Evolutionary conservation across 306 rosid species (phyloP).

Genomic region (Hippophae tibetana): DNA sequence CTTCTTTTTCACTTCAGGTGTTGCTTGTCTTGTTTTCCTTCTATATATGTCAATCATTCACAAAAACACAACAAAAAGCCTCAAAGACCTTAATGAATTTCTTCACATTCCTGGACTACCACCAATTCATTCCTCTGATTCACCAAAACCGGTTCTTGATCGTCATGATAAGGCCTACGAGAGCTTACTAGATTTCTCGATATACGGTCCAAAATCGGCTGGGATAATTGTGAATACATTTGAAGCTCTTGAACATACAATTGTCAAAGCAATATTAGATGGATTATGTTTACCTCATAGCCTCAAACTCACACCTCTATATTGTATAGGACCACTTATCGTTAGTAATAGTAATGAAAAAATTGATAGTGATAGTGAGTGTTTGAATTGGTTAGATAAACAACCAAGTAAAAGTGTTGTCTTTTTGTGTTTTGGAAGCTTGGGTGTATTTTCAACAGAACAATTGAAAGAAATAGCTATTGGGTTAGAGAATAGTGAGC

Average conservation of each 20-base stretch:
- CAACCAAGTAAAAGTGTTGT: constrained; percentile 52
- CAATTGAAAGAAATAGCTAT: constrained; percentile 40
- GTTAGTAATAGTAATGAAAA: background rate
- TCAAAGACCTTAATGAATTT: constrained; percentile 10
- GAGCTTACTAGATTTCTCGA: background rate
- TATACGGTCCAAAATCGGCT: constrained; percentile 9
- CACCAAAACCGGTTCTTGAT: constrained; percentile 19
- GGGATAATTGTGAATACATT: constrained; percentile 35
- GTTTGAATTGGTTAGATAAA: constrained; percentile 40
- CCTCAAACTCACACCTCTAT: constrained; percentile 17
- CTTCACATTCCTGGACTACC: constrained; percentile 25
- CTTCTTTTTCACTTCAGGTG: constrained; percentile 29
- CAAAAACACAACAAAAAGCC: constrained; percentile 6
- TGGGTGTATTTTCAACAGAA: constrained; percentile 29
- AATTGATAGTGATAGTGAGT: constrained; percentile 14
- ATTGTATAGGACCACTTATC: constrained; percentile 36
- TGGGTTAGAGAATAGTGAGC: constrained; percentile 50
- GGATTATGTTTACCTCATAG: constrained; percentile 25
- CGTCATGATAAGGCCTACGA: constrained; percentile 20
- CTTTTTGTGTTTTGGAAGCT: constrained; percentile 50
- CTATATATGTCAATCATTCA: constrained; percentile 14
- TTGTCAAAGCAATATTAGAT: constrained; percentile 16
- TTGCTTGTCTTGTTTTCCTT: constrained; percentile 5
- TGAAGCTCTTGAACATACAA: constrained; percentile 25
- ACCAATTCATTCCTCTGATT: background rate